These are phyloP conservation scores for Suillus placidus DNA, from an alignment of 768 basidiomycete species.

Conservation along the genomic window DNA sequence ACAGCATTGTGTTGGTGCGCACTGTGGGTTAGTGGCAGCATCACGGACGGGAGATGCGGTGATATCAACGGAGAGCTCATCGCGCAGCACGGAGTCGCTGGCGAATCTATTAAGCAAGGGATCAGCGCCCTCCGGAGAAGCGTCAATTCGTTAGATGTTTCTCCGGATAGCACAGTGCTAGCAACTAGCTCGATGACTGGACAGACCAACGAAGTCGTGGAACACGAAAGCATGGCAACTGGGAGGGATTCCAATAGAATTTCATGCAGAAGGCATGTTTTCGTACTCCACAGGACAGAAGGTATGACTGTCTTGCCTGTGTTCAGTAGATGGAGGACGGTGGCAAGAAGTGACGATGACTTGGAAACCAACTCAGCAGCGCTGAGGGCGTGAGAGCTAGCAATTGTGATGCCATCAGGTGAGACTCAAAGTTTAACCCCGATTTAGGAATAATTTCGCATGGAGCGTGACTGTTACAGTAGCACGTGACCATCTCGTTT, in stretches of 20 bases:
- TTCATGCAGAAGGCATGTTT: neutral
- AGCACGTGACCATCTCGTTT: conserved; percentile 17
- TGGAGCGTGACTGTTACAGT: neutral
- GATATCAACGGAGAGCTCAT: neutral
- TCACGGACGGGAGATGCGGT: neutral
- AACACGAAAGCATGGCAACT: neutral
- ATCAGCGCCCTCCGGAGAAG: neutral
- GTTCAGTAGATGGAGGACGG: neutral
- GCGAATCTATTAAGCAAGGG: neutral
- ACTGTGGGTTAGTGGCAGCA: neutral
- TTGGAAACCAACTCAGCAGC: too few species aligned
- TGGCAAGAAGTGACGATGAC: neutral
- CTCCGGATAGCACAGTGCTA: neutral
- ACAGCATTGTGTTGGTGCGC: neutral
- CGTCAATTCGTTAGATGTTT: neutral
- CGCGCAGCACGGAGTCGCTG: neutral
- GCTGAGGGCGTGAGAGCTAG: neutral
- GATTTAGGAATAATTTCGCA: neutral
- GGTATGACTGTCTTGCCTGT: neutral
- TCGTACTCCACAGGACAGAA: neutral
- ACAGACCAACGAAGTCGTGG: neutral
- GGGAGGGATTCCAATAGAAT: neutral
- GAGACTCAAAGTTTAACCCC: too few species aligned
- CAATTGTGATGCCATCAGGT: too few species aligned
- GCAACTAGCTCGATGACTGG: neutral